These are phyloP conservation scores for Wolfiporia cocos DNA, from an alignment of 1,284 basidiomycete genomes.

Conservation along the genomic window DNA sequence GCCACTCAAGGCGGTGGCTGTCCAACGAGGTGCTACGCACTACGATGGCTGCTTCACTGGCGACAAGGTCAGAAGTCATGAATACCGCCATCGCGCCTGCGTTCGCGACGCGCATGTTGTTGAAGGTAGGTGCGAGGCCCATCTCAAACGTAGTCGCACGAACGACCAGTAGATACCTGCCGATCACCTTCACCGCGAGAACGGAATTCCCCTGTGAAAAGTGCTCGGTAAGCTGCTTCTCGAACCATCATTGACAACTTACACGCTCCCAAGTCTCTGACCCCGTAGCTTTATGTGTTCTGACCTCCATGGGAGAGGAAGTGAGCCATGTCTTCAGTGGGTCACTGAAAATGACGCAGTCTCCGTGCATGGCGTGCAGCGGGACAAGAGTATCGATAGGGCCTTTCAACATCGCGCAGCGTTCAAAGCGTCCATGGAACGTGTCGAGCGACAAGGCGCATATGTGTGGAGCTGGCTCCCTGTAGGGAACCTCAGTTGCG, in stretches of 20 bases:
- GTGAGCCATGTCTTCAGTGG: constrained; percentile 19
- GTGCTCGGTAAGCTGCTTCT: neutral
- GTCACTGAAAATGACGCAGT: constrained; percentile 22
- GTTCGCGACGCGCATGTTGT: constrained; percentile 14
- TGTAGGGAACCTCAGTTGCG: neutral
- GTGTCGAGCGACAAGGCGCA: constrained; percentile 21
- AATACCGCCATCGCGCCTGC: constrained; percentile 9
- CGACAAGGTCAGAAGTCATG: constrained; percentile 18
- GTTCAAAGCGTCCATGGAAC: constrained; percentile 22
- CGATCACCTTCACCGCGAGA: constrained; percentile 24
- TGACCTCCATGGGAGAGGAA: constrained; percentile 10
- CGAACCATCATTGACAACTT: neutral
- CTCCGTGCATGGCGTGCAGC: constrained; percentile 19
- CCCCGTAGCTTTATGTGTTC: too few species aligned
- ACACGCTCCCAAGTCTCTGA: too few species aligned
- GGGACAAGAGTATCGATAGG: constrained; percentile 14
- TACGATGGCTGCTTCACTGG: constrained; percentile 24
- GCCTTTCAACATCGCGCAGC: constrained; percentile 13
- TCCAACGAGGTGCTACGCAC: constrained; percentile 12
- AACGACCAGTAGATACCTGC: constrained; percentile 25
- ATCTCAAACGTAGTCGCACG: constrained; percentile 24
- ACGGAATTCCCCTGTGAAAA: constrained; percentile 14
- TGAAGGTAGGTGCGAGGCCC: constrained; percentile 22
- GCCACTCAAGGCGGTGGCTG: constrained; percentile 21
- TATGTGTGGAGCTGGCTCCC: constrained; percentile 11